Evolutionary conservation across 2,329 filamentous ascomycete species (phyloP), one percentile per base, ranked within the genome.

Genomic region (Emmonsiellopsis sp.): DNA sequence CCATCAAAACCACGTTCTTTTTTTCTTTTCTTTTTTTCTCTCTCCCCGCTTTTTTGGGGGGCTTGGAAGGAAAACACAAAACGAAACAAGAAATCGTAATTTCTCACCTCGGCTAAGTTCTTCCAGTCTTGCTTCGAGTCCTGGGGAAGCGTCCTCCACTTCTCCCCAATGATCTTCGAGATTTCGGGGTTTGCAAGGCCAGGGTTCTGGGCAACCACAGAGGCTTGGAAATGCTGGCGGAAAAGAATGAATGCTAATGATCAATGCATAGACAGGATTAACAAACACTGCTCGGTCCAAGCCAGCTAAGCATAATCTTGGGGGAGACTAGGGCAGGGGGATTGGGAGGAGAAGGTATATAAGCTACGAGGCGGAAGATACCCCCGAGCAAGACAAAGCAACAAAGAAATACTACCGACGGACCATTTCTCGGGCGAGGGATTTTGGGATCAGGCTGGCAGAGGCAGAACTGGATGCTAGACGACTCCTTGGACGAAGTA

Each of bases 101-200:
- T 46, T 53, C 70, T 60, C 72, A 85, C 87, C 73, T 94, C 89
- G 56, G 93, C 93, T 54, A 95, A 80, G 56, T 80, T 79, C 70
- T 93, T 95, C 93, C 93, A 98, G 67, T 85, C 80, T 58, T 84
- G 81, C 72, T 95, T 95, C 54, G 84, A 79, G 51, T 87, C 82
- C 26, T 85, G 79, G 3, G 83, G 73, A 65, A 94, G 84, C 53
- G 83, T 80, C 64, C 86, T 84, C 93, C 93, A 98, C 80, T 91
- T 86, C 68, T 89, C 83, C 51, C 92, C 92, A 61, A 97, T 95
- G 62, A 97, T 94, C 72, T 96, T 96, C 59, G 92, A 96, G 62
- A 97, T 95, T 51, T 96, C 89, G 2, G 92, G 92, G 70, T 97
- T 97, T 45, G 91, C 85, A 59, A 96, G 81, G 44, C 89, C 87